Percentiles rank a stretch among this genome's conserved stretches.
Conservation (phyloP, 2,329 filamentous ascomycete genomes). For the Clonostachys rhizophaga region DNA sequence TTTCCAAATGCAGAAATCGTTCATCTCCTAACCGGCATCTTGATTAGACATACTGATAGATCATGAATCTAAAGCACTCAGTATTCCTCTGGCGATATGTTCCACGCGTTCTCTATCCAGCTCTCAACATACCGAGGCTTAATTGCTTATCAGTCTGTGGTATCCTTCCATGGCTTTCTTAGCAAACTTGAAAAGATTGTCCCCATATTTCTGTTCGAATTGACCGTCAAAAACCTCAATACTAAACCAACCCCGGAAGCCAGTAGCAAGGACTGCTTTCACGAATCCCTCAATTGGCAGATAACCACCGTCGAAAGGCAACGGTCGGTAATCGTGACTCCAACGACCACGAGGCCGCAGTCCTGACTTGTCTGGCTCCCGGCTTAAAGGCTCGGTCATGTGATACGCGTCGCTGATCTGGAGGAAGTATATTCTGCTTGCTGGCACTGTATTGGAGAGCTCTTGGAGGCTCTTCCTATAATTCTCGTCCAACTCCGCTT, state of each 20-base stretch:
- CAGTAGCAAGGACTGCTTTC: conserved; percentile 2
- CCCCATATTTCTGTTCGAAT: conserved; percentile 20
- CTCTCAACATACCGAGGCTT: too few species aligned
- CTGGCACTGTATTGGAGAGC: conserved; percentile 51
- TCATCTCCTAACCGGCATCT: too few species aligned
- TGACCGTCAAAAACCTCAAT: conserved; percentile 50
- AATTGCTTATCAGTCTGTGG: too few species aligned
- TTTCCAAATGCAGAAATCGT: too few species aligned
- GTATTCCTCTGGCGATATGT: too few species aligned
- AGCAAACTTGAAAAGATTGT: conserved; percentile 15
- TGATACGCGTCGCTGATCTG: conserved; percentile 75
- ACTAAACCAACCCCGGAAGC: conserved; percentile 18
- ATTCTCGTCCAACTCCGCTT: conserved; percentile 37
- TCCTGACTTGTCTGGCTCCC: conserved; percentile 40
- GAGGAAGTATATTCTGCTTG: conserved; percentile 68
- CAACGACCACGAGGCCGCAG: conserved; percentile 59
- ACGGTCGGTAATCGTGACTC: conserved; percentile 66
- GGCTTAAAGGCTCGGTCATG: conserved; percentile 47
- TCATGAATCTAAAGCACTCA: too few species aligned
- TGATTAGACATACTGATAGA: too few species aligned
- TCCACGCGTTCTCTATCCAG: too few species aligned
- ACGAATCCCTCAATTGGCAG: conserved; percentile 44
- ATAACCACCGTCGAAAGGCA: conserved; percentile 68
- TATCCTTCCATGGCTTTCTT: conserved; percentile 10
- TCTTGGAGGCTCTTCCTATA: conserved; percentile 52